Conservation (phyloP, 1,284 basidiomycete species). For the Rhodotorula sp. region DNA sequence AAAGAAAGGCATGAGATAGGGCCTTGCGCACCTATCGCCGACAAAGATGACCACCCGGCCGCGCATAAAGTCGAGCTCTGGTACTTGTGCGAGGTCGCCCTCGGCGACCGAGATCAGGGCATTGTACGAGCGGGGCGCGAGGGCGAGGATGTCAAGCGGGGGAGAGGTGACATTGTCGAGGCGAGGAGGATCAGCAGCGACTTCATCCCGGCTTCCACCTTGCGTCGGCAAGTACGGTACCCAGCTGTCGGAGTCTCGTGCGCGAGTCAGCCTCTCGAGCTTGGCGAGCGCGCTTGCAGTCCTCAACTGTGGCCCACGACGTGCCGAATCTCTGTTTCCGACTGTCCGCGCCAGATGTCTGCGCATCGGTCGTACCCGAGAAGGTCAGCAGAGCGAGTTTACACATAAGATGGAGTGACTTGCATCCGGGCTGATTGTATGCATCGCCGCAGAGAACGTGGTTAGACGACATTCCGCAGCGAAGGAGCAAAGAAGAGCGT, state of each 20-base stretch:
- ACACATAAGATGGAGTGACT: background rate
- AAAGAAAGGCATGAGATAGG: background rate
- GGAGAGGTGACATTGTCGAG: background rate
- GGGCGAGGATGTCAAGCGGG: background rate
- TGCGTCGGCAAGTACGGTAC: background rate
- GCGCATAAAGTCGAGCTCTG: background rate
- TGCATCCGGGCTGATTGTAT: background rate
- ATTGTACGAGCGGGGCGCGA: background rate
- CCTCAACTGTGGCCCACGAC: too few relatives aligned
- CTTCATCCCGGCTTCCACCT: background rate
- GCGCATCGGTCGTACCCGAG: background rate
- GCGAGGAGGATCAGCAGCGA: background rate
- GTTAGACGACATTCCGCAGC: too few relatives aligned
- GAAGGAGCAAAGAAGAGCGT: too few relatives aligned
- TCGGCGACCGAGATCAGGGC: background rate
- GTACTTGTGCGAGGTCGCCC: background rate
- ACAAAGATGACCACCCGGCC: background rate
- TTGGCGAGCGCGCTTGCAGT: background rate
- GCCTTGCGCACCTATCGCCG: background rate
- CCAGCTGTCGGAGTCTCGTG: background rate
- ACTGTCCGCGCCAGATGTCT: slow-evolving; percentile 1
- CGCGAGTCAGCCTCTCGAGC: too few relatives aligned
- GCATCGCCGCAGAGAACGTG: background rate
- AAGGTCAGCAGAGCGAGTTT: background rate
- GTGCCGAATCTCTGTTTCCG: background rate